Conservation (phyloP, 73 alveolate genomes). For the Tetrahymena borealis region DNA sequence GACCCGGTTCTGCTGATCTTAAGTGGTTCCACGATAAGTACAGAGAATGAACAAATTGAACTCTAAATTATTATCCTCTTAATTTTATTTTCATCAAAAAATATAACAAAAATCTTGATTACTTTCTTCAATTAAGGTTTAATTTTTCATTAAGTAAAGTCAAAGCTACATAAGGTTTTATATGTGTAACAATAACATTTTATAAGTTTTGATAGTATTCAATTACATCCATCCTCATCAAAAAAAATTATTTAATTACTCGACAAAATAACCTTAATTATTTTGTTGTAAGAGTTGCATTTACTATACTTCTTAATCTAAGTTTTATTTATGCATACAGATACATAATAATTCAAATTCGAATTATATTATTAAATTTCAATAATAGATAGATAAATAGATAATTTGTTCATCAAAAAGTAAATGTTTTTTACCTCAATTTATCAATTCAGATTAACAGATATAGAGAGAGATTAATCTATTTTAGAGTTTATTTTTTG, state of each 20-base stretch:
- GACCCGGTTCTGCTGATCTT: conserved; percentile 56
- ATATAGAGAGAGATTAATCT: too few species aligned
- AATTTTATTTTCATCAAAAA: neutral
- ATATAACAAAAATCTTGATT: neutral
- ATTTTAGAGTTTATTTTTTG: too few species aligned
- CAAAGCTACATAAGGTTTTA: neutral
- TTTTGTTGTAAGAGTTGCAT: neutral
- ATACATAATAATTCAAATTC: too few species aligned
- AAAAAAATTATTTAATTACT: neutral
- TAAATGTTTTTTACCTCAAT: too few species aligned
- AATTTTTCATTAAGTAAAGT: neutral
- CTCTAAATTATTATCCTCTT: neutral
- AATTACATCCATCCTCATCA: too few species aligned
- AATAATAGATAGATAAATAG: too few species aligned
- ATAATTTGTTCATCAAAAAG: too few species aligned
- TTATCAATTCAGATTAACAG: too few species aligned
- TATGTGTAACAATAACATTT: neutral
- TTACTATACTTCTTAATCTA: too few species aligned
- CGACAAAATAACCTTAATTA: neutral
- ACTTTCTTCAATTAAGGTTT: neutral
- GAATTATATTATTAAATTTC: too few species aligned
- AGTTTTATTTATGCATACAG: too few species aligned
- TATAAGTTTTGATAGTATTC: neutral
- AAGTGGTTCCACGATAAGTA: conserved; percentile 42
- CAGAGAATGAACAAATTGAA: conserved; percentile 16